A percentile compares a stretch with the other conserved stretches of the same genome.
Conservation (phyloP, 139 green algal genomes). For the Chlorella sorokiniana region DNA sequence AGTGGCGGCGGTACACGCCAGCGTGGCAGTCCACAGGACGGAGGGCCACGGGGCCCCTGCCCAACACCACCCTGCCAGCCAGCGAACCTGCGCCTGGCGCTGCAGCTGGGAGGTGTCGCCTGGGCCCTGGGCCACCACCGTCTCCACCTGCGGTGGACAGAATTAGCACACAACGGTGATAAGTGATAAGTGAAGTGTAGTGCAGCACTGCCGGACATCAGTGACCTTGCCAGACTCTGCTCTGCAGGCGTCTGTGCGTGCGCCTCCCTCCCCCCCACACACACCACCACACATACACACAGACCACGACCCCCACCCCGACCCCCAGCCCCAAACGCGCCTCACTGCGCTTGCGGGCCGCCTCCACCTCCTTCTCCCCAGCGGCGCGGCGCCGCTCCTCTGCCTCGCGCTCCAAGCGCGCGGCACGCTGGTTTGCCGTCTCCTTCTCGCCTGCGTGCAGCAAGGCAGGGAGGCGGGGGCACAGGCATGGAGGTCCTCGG, state of each 20-base stretch:
- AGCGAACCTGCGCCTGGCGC: background rate
- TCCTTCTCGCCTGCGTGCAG: constrained; percentile 13
- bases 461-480: background rate
- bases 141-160: constrained; percentile 5
- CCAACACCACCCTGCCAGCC: background rate
- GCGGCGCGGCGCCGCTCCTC: constrained; percentile 9
- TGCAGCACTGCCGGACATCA: background rate
- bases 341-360: background rate
- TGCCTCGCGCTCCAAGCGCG: constrained; percentile 25
- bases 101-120: constrained; percentile 13
- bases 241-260: background rate
- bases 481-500: background rate
- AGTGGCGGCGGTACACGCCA: no score
- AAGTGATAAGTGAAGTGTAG: background rate
- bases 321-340: background rate
- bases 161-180: background rate
- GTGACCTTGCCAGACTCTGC: no score
- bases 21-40: no score
- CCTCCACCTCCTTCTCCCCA: constrained; percentile 19
- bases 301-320: no score
- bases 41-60: no score
- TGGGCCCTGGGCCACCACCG: constrained; percentile 5
- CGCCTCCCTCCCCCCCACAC: background rate
- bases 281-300: no score
- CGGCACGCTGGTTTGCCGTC: constrained; percentile 20